phyloP scores from a whole-genome alignment of 768 basidiomycete genomes.

The Suillus sp. region DNA sequence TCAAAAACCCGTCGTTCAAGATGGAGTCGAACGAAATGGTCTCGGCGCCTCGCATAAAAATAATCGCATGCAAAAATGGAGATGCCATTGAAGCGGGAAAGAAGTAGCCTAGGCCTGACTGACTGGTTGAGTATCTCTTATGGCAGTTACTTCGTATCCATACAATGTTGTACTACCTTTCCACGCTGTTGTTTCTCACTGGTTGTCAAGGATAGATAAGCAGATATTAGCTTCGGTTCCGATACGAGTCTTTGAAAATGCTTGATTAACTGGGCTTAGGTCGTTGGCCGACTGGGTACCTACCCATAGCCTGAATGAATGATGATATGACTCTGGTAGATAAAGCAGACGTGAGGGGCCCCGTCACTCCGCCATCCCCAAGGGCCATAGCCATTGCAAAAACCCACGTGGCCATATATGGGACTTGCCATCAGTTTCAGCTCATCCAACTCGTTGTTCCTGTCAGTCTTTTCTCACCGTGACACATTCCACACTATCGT shows the following conservation, averaged over 20 bases:
- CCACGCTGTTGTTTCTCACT: slow-evolving; percentile 6
- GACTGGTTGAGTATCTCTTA: not conserved
- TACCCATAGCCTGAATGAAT: not conserved
- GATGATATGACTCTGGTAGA: not conserved
- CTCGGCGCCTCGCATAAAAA: slow-evolving; percentile 81
- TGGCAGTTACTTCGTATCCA: slow-evolving; percentile 22
- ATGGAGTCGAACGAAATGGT: slow-evolving; percentile 91
- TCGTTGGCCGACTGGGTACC: not conserved
- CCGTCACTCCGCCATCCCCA: slow-evolving; percentile 9
- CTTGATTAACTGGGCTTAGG: not conserved
- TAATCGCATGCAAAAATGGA: slow-evolving; percentile 97
- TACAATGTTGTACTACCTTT: slow-evolving; percentile 31
- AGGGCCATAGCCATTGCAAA: not conserved
- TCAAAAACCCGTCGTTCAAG: slow-evolving; percentile 91
- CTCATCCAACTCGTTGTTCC: slow-evolving; percentile 14
- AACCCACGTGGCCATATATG: slow-evolving; percentile 27
- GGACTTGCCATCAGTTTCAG: slow-evolving; percentile 27
- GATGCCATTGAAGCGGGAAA: slow-evolving; percentile 84
- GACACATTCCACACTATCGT: slow-evolving; percentile 5
- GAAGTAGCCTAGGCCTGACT: slow-evolving; percentile 40
- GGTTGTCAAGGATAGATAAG: slow-evolving; percentile 6
- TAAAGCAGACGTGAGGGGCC: not conserved
- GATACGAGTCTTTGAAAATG: not conserved
- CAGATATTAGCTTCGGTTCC: not conserved
- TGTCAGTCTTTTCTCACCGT: slow-evolving; percentile 13